Evolutionary conservation across 768 basidiomycete genomes (phyloP).

Genomic region (Exidia glandulosa): DNA sequence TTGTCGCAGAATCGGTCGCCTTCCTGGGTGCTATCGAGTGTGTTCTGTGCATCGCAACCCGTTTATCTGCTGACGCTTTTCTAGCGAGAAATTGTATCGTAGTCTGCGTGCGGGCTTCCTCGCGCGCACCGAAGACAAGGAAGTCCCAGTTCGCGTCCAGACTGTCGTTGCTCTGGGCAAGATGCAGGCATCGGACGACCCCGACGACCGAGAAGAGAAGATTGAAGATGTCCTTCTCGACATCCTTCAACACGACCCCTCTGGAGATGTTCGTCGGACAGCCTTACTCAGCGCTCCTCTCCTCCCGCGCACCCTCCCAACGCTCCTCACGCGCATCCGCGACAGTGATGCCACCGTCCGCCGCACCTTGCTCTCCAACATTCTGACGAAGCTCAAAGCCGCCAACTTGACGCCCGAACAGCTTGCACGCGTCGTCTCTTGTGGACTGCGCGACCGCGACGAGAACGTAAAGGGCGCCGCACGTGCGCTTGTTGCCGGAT

Average conservation of each 20-base stretch:
- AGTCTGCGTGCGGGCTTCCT: constrained; percentile 52
- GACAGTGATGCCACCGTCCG: constrained; percentile 71
- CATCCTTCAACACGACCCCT: constrained; percentile 57
- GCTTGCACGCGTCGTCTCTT: constrained; percentile 58
- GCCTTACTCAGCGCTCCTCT: constrained; percentile 62
- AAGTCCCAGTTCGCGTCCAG: neutral
- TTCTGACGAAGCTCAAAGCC: constrained; percentile 25
- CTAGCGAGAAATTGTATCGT: constrained; percentile 67
- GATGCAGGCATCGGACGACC: constrained; percentile 26
- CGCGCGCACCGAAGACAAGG: neutral
- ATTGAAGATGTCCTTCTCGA: constrained; percentile 56
- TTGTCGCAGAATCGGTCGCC: constrained; percentile 70
- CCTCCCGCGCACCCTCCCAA: constrained; percentile 41
- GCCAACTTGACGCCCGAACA: constrained; percentile 52
- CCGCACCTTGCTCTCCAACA: constrained; percentile 53
- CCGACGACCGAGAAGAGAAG: constrained; percentile 22
- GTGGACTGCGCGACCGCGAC: constrained; percentile 84
- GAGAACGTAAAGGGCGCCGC: constrained; percentile 60
- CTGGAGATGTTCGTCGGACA: constrained; percentile 82
- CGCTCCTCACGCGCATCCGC: constrained; percentile 63
- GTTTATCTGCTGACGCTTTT: neutral
- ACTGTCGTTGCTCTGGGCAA: neutral
- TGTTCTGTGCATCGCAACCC: constrained; percentile 14
- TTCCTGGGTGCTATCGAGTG: constrained; percentile 82
- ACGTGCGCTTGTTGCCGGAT: constrained; percentile 54